These are phyloP conservation scores for Kandelia obovata DNA, from an alignment of 345 rosid genomes.

Conservation along the genomic window DNA sequence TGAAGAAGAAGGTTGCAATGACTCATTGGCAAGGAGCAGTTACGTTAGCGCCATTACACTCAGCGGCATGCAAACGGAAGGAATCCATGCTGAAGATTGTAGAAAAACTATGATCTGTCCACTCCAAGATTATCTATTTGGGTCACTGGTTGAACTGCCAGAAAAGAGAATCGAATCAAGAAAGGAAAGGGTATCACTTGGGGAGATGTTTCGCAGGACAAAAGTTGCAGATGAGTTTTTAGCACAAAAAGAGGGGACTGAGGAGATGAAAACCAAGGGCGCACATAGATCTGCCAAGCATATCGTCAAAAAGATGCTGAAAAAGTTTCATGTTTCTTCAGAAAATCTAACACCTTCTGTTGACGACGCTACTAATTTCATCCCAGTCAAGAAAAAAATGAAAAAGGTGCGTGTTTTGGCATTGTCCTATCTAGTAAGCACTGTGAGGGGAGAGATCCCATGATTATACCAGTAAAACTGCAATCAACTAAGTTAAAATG, in stretches of 20 bases:
- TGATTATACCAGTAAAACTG: too few species aligned
- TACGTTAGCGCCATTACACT: slow-evolving; percentile 58
- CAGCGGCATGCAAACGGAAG: slow-evolving; percentile 46
- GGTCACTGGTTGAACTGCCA: slow-evolving; percentile 54
- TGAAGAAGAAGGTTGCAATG: slow-evolving; percentile 52
- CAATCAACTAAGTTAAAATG: too few species aligned
- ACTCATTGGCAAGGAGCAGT: slow-evolving; percentile 63
- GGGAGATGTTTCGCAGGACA: slow-evolving; percentile 61
- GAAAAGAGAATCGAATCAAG: slow-evolving; percentile 44
- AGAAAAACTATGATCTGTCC: slow-evolving; percentile 47
- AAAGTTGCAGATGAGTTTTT: slow-evolving; percentile 40
- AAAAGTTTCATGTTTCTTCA: slow-evolving; percentile 47
- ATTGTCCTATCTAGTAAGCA: slow-evolving; percentile 11
- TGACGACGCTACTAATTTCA: slow-evolving; percentile 30
- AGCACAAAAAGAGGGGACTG: slow-evolving; percentile 34
- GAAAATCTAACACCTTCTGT: slow-evolving; percentile 23
- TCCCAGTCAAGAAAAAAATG: slow-evolving; percentile 52
- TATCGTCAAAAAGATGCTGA: slow-evolving; percentile 60
- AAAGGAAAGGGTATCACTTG: slow-evolving; percentile 69
- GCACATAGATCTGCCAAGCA: slow-evolving; percentile 50
- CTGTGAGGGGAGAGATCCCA: too few species aligned
- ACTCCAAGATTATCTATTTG: slow-evolving; percentile 79
- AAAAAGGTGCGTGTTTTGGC: slow-evolving; percentile 50
- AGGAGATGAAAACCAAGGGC: slow-evolving; percentile 43
- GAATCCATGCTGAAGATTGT: slow-evolving; percentile 38